phyloP scores from a whole-genome alignment of 768 basidiomycete species.

The Termitomyces sp. region DNA sequence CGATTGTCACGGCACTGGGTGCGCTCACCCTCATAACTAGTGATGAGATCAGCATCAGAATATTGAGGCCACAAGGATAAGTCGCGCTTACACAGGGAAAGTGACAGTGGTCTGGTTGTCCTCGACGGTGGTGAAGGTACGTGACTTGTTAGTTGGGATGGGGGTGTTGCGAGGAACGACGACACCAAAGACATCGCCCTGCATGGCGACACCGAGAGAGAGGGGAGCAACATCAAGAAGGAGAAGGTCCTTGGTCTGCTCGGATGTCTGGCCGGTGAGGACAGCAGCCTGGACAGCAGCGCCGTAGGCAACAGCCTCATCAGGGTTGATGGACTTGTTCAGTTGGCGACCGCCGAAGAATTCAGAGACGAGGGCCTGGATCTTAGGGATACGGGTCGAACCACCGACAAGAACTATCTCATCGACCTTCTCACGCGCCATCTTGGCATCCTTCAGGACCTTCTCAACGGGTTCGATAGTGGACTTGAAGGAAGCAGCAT shows the following conservation, averaged over 20 bases:
- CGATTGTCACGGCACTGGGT: constrained; percentile 99
- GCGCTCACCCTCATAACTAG: constrained; percentile 96
- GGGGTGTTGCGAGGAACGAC: constrained; percentile 99
- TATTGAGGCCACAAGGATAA: neutral
- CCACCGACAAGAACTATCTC: constrained; percentile 99
- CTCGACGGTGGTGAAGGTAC: constrained; percentile 99
- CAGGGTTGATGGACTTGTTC: constrained; percentile 99
- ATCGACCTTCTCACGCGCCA: constrained; percentile 94
- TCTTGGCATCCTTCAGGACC: constrained; percentile 98
- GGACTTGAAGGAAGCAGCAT: constrained; percentile 90
- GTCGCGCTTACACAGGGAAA: constrained; percentile 82
- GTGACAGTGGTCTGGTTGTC: constrained; percentile 99
- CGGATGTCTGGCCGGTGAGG: constrained; percentile 96
- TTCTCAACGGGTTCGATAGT: constrained; percentile 98
- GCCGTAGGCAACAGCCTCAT: constrained; percentile 99
- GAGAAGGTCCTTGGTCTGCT: constrained; percentile 97
- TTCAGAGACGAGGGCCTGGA: constrained; percentile 96
- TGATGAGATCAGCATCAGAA: constrained; percentile 4
- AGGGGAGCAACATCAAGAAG: constrained; percentile 98
- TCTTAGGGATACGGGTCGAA: constrained; percentile 99
- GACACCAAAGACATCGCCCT: constrained; percentile 99
- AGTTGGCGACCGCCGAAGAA: constrained; percentile 97
- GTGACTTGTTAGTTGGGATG: constrained; percentile 98
- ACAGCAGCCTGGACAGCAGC: constrained; percentile 99
- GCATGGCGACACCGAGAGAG: constrained; percentile 99